These are phyloP conservation scores for Populus hybrid DNA, from an alignment of 441 rosid species.

Conservation along the genomic window DNA sequence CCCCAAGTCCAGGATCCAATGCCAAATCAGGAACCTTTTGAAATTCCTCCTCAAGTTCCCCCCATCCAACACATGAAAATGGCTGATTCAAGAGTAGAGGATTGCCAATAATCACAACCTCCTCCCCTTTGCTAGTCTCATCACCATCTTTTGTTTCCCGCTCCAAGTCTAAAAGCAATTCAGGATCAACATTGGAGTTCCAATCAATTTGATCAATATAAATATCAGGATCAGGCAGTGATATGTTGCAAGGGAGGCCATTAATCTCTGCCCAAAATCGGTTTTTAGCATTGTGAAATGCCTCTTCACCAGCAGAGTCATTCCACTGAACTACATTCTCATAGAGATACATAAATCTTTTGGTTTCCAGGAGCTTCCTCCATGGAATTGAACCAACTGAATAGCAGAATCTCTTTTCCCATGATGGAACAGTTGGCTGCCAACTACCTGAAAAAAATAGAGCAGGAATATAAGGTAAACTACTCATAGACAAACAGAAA, in stretches of 20 bases:
- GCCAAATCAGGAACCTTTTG: constrained; percentile 19
- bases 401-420: constrained; percentile 85
- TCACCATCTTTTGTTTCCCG: constrained; percentile 31
- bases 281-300: constrained; percentile 62
- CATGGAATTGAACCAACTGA: constrained; percentile 64
- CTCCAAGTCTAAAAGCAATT: constrained; percentile 56
- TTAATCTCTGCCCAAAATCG: constrained; percentile 66
- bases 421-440: constrained; percentile 57
- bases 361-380: constrained; percentile 59
- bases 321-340: constrained; percentile 68
- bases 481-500: constrained; percentile 1
- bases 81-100: constrained; percentile 36
- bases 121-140: constrained; percentile 26
- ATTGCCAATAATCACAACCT: constrained; percentile 43
- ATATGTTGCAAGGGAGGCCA: constrained; percentile 45
- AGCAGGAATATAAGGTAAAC: background rate
- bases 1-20: constrained; percentile 28
- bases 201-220: constrained; percentile 67
- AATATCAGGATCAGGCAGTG: constrained; percentile 67
- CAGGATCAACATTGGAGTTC: constrained; percentile 58
- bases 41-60: constrained; percentile 47
- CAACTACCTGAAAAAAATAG: constrained; percentile 37
- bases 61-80: constrained; percentile 64
- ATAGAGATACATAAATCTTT: constrained; percentile 52
- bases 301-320: constrained; percentile 81